A percentile compares a stretch with the other conserved stretches of the same genome.
phyloP scores from a whole-genome alignment of 805 yeast genomes.

The Maudiozyma barnettii region DNA sequence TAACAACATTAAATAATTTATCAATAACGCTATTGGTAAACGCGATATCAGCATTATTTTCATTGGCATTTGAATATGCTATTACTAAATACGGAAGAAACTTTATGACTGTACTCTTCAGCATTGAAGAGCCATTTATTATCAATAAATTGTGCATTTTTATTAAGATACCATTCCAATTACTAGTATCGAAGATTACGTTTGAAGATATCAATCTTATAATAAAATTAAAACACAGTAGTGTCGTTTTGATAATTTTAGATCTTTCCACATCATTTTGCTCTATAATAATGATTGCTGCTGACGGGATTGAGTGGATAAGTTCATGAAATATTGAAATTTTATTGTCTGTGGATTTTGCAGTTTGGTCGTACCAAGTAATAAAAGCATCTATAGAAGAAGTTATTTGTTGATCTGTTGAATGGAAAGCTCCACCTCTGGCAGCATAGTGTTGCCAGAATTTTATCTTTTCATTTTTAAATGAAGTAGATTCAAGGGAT shows the following conservation, averaged over 20 bases:
- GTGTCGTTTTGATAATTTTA: slow-evolving; percentile 30
- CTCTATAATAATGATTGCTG: slow-evolving; percentile 4
- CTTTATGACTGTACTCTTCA: slow-evolving; percentile 19
- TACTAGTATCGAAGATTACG: slow-evolving; percentile 1
- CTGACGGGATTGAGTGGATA: slow-evolving; percentile 5
- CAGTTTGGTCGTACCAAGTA: slow-evolving; percentile 17
- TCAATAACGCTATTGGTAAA: slow-evolving; percentile 1
- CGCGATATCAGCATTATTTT: not conserved
- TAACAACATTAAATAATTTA: slow-evolving; percentile 6
- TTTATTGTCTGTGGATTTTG: slow-evolving; percentile 2
- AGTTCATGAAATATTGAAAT: slow-evolving; percentile 2
- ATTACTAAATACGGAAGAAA: slow-evolving; percentile 35
- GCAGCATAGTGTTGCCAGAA: slow-evolving; percentile 45
- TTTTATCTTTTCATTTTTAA: not conserved
- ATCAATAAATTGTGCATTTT: slow-evolving; percentile 7
- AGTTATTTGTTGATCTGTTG: slow-evolving; percentile 37
- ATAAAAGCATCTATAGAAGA: slow-evolving; percentile 35
- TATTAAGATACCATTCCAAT: slow-evolving; percentile 8
- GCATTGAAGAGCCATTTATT: slow-evolving; percentile 1
- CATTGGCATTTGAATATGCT: not conserved
- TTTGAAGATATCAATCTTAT: slow-evolving; percentile 8
- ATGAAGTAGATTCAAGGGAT: not conserved
- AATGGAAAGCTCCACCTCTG: slow-evolving; percentile 49
- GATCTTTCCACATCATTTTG: slow-evolving; percentile 1
- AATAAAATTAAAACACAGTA: slow-evolving; percentile 4